Percentiles rank a stretch among this genome's conserved stretches.
Conservation (phyloP, 805 yeast genomes). For the Yamadazyma sp. region DNA sequence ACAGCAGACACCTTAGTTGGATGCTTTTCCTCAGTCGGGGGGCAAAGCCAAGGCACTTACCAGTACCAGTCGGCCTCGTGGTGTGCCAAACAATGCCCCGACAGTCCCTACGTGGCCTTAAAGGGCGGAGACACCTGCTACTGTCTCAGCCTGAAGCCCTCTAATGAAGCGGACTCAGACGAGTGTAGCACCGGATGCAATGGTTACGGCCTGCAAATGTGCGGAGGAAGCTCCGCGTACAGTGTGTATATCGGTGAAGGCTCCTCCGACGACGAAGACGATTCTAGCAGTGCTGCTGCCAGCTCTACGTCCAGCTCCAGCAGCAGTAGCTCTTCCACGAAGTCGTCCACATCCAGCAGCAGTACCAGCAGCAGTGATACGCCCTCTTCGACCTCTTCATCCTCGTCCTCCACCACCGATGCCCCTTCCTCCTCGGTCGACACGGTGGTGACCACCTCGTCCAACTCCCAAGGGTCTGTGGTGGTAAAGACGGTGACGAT, state of each 20-base stretch:
- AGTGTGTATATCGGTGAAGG: constrained; percentile 30
- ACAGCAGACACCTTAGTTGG: constrained; percentile 19
- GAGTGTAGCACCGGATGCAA: constrained; percentile 32
- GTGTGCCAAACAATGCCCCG: constrained; percentile 31
- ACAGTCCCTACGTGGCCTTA: constrained; percentile 39
- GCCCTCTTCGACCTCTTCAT: constrained; percentile 1
- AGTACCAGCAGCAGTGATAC: constrained; percentile 7
- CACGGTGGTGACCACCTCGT: constrained; percentile 13
- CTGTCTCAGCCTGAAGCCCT: constrained; percentile 37
- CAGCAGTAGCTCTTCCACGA: constrained; percentile 1
- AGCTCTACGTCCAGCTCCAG: constrained; percentile 2
- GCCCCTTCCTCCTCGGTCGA: constrained; percentile 12
- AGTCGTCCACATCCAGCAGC: constrained; percentile 9
- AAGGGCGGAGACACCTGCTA: constrained; percentile 36
- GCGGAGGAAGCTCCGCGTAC: constrained; percentile 40
- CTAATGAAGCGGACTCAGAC: constrained; percentile 11
- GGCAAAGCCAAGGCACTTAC: constrained; percentile 24
- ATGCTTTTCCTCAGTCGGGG: constrained; percentile 31
- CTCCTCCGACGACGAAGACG: constrained; percentile 9
- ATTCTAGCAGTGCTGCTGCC: constrained; percentile 1
- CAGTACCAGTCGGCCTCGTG: constrained; percentile 28
- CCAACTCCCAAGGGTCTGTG: constrained; percentile 11
- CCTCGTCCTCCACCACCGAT: constrained; percentile 9
- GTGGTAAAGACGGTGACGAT: constrained; percentile 15
- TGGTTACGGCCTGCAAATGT: constrained; percentile 33